Evolutionary conservation across 2,329 filamentous ascomycete species (phyloP), one percentile per base, ranked within the genome.

Genomic region (Trichoderma polysporum): DNA sequence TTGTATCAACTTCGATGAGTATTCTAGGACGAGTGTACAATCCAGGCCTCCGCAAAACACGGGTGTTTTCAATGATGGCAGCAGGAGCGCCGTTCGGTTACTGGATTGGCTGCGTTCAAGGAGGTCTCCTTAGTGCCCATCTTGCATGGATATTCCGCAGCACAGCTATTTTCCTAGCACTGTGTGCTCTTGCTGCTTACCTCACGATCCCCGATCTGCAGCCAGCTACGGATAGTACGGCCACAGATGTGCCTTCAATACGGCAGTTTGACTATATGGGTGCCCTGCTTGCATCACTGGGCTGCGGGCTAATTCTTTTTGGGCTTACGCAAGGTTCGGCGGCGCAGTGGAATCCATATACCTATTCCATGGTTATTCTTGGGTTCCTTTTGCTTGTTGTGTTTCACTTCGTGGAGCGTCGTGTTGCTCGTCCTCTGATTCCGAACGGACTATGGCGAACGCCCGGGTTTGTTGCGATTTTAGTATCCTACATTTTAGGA

Each of bases 1-100:
- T 62, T 2, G 59, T 62, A 2, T 62, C 59, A 2, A 49, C 59
- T 22, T 62, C 59, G 7, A 62, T 62, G 59, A 62, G 59, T 17
- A 62, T 62, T 15, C 59, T 62, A 6, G 59, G 59, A 10, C 59
- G 59, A 9, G 59, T 62, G 7, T 62, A 62, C 22, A 62, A 62
- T 15, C 59, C 47, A 9, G 59, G 59, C 19, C 52, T 62, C 19
- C 31, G 59, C 22, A 62, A 62, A 22, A 62, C 59, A 6, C 47
- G 59, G 3, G 47, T 62, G 31, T 62, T 62, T 19, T 62, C 59
- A 6, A 29, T 62, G 25, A 62, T 62, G 59, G 59, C 59, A 2
- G 59, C 59, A 9, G 59, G 59, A 4, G 59, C 47, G 22, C 59
- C 59, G 17, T 62, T 62, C 35, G 59, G 59, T 2, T 62, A 52